Conservation (phyloP, 345 rosid genomes). For the Rhodamnia rubescens region DNA sequence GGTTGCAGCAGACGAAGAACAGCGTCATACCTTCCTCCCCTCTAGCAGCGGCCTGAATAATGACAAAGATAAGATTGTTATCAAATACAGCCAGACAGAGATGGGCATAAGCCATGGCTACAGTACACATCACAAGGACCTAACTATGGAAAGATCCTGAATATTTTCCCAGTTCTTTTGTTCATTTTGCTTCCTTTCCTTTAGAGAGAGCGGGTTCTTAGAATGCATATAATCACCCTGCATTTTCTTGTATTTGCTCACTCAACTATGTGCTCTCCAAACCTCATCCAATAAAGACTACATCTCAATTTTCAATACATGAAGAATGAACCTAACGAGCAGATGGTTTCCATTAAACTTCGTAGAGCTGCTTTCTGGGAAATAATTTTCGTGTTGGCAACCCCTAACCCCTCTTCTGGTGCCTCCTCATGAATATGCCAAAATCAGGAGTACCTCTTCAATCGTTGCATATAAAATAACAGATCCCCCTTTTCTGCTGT, state of each 20-base stretch:
- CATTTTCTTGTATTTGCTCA: not conserved
- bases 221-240: not conserved
- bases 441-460: not conserved
- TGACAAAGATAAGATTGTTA: not conserved
- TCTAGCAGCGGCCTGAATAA: conserved; percentile 56
- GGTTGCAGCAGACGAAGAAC: conserved; percentile 82
- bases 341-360: not conserved
- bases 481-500: not conserved
- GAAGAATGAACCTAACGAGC: not conserved
- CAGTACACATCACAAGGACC: not conserved
- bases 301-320: not conserved
- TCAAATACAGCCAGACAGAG: not conserved
- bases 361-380: not conserved
- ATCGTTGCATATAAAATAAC: not conserved
- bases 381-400: not conserved
- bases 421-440: not conserved
- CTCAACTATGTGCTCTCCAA: not conserved
- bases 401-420: not conserved
- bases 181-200: too few species aligned
- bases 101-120: not conserved
- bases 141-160: not conserved
- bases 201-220: not conserved
- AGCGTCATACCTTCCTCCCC: conserved; percentile 91
- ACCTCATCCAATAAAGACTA: not conserved
- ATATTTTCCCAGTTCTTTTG: not conserved